Evolutionary conservation across 1,284 basidiomycete species (phyloP).

Genomic region (Pseudozyma sp.): DNA sequence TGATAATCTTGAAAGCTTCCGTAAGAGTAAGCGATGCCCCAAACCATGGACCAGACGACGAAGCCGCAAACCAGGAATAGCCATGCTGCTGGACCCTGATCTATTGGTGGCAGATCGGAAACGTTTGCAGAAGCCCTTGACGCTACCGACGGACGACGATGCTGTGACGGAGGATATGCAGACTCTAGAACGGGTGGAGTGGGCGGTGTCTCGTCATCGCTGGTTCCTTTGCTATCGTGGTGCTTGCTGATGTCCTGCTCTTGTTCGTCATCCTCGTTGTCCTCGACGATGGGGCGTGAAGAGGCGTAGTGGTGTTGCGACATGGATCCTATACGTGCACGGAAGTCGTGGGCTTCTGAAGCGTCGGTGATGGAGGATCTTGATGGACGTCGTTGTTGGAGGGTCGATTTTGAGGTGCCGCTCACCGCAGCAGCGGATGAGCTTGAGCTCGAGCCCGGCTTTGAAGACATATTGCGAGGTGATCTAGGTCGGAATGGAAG

Average conservation of each 20-base stretch:
- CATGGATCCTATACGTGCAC: slow-evolving; percentile 11
- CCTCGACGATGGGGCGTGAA: slow-evolving; percentile 12
- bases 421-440: slow-evolving; percentile 1
- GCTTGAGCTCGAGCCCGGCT: slow-evolving; percentile 6
- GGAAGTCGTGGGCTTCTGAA: slow-evolving; percentile 18
- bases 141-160: slow-evolving; percentile 3
- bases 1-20: slow-evolving; percentile 64
- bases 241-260: slow-evolving; percentile 15
- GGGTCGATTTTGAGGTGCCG: slow-evolving; percentile 3
- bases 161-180: slow-evolving; percentile 21
- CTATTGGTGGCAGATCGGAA: slow-evolving; percentile 18
- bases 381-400: slow-evolving; percentile 27
- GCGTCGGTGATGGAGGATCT: slow-evolving; percentile 23
- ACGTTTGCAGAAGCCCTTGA: background rate
- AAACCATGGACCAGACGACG: slow-evolving; percentile 43
- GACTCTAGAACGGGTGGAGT: slow-evolving; percentile 22
- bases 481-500: background rate
- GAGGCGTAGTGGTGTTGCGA: slow-evolving; percentile 6
- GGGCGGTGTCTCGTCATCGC: slow-evolving; percentile 17
- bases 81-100: slow-evolving; percentile 28
- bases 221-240: slow-evolving; percentile 20
- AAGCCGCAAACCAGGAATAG: slow-evolving; percentile 27
- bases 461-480: slow-evolving; percentile 12
- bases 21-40: slow-evolving; percentile 53
- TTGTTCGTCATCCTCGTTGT: slow-evolving; percentile 11